A percentile compares a stretch with the other conserved stretches of the same genome.
Conservation (phyloP, 192 early-diverging fungal genomes). For the Lobulomyces angularis region DNA sequence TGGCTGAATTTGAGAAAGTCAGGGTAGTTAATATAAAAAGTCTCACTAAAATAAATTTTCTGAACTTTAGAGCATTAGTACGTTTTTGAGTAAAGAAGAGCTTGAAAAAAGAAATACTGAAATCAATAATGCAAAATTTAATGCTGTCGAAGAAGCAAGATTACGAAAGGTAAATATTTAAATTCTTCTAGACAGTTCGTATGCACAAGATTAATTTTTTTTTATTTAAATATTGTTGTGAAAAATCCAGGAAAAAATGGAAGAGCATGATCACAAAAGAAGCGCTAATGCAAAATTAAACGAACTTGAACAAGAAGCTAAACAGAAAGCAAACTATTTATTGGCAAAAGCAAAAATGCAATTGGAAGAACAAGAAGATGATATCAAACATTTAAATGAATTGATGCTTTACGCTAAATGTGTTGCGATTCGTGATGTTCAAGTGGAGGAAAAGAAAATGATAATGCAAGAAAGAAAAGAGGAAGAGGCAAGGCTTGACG, state of each 20-base stretch:
- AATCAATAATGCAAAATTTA: slow-evolving; percentile 13
- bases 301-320: slow-evolving; percentile 35
- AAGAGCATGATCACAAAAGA: slow-evolving; percentile 33
- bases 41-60: background rate
- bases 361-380: slow-evolving; percentile 53
- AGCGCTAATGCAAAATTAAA: slow-evolving; percentile 32
- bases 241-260: slow-evolving; percentile 27
- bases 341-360: slow-evolving; percentile 46
- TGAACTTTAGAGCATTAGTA: slow-evolving; percentile 9
- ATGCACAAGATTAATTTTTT: background rate
- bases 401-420: slow-evolving; percentile 54
- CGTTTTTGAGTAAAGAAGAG: slow-evolving; percentile 26
- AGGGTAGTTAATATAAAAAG: background rate
- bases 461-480: slow-evolving; percentile 32
- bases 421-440: slow-evolving; percentile 43
- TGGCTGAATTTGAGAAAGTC: background rate
- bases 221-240: background rate
- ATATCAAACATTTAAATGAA: slow-evolving; percentile 55
- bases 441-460: slow-evolving; percentile 49
- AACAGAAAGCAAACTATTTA: slow-evolving; percentile 40
- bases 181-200: slow-evolving; percentile 3
- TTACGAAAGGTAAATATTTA: slow-evolving; percentile 18
- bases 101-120: slow-evolving; percentile 18
- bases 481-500: slow-evolving; percentile 39
- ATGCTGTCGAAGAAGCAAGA: slow-evolving; percentile 24